Evolutionary conservation across 192 early-diverging fungal genomes (phyloP), one percentile per base, ranked within the genome.

Genomic region (Obelidium mucronatum): DNA sequence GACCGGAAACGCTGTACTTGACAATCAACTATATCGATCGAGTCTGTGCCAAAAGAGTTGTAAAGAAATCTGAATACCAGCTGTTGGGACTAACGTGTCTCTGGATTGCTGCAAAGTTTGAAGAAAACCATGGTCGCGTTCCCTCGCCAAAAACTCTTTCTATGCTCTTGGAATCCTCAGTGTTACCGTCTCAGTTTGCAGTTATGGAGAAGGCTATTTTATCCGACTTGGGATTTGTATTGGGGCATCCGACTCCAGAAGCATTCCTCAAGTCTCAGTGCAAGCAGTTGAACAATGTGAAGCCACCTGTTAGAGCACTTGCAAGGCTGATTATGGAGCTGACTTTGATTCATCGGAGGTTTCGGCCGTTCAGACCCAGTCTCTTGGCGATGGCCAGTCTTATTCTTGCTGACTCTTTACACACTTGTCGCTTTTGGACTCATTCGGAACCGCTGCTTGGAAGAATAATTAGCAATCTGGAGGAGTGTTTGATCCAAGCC

Each of bases 71-170:
- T 1, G 69, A 86, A 52, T 90, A 79, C 60, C 87, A 88, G 61
- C 81, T 90, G 31, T 54, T 90, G 24, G 89, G 89, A n/a, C 61
- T 90, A 15, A 86, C 89, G 3, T 67, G 79, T 36, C 79, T 90
- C 2, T 90, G 87, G 87, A 67, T 86, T 44, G 88, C 88, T 4
- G 79, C 86, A 13, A 90, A 90, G 73, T 86, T 82, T 76, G 88
- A 90, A 58, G 89, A 90, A 72, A 88, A 85, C 66, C 89, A 90
- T 79, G 88, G 88, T n/a, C 75, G 80, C 22, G 84, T 87, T 31
- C 89, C 89, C 13, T 65, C 80, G 3, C 76, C 90, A 30, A 84
- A 81, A 44, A 78, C 79, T 22, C 80, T 90, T 22, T 63, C 66
- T 40, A 78, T 81, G 39, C 67, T 89, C 36, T 26, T 74, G 36